phyloP scores from a whole-genome alignment of 352 stramenopile species.

The Globisporangium apiculatum region DNA sequence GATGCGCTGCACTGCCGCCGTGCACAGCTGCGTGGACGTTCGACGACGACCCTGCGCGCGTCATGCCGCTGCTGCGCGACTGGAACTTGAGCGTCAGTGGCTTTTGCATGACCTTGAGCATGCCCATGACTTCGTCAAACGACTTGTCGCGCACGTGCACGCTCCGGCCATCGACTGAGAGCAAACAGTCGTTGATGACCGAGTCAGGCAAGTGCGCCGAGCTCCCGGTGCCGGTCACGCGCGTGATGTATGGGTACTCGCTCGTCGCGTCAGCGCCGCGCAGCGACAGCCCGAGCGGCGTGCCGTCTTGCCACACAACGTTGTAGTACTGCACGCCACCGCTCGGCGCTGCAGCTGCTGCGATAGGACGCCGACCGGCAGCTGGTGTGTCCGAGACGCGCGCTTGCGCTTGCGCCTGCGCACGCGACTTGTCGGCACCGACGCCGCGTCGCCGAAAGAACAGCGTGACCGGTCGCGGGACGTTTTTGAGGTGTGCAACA shows the following conservation, averaged over 20 bases:
- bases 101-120: constrained; percentile 86
- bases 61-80: constrained; percentile 17
- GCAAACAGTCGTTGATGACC: constrained; percentile 68
- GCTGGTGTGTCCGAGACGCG: constrained; percentile 36
- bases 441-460: constrained; percentile 46
- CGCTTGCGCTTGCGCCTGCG: constrained; percentile 9
- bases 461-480: constrained; percentile 71
- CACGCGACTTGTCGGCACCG: constrained; percentile 16
- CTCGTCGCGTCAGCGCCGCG: constrained; percentile 58
- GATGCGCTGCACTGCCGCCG: constrained; percentile 12
- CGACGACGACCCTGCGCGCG: constrained; percentile 12
- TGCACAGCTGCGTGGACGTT: constrained; percentile 15
- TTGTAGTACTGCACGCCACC: constrained; percentile 69
- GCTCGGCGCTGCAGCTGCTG: constrained; percentile 12
- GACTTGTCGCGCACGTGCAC: constrained; percentile 75
- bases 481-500: constrained; percentile 69
- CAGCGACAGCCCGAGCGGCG: constrained; percentile 66
- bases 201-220: constrained; percentile 70
- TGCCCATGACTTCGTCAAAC: constrained; percentile 84
- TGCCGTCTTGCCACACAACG: constrained; percentile 76
- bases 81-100: constrained; percentile 83
- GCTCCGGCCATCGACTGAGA: constrained; percentile 75
- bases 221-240: constrained; percentile 75
- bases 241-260: constrained; percentile 85
- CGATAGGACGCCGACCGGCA: constrained; percentile 18